phyloP scores from a whole-genome alignment of 139 green algal species.

The Tetradesmus lagerheimii region DNA sequence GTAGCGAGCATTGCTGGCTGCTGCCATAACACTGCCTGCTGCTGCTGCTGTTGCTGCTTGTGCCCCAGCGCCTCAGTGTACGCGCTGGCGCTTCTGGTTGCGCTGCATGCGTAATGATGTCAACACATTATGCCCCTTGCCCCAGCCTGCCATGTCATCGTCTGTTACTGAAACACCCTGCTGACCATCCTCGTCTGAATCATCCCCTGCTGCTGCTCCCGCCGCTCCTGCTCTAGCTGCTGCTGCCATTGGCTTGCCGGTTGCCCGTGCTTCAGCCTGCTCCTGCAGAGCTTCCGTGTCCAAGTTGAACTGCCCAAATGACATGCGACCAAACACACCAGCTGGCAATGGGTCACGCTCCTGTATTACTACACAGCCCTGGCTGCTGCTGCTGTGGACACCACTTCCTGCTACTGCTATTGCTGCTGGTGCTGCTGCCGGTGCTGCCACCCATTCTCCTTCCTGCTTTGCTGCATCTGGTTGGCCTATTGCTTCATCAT shows the following conservation, averaged over 20 bases:
- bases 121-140: constrained; percentile 5
- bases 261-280: constrained; percentile 18
- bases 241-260: neutral
- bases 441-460: constrained; percentile 25
- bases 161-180: constrained; percentile 33
- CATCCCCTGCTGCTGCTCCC: neutral
- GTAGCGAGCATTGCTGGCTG: neutral
- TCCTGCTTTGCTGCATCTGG: constrained; percentile 2
- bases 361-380: constrained; percentile 11
- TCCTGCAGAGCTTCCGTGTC: neutral
- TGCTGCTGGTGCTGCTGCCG: neutral
- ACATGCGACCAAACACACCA: constrained; percentile 28
- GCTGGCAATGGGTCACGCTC: constrained; percentile 20
- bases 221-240: neutral
- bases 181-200: neutral
- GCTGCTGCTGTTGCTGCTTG: neutral
- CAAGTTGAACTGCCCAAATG: constrained; percentile 31
- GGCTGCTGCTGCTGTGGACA: neutral
- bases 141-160: constrained; percentile 30
- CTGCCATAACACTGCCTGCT: too few relatives aligned
- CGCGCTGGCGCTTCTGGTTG: constrained; percentile 1
- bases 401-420: neutral
- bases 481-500: constrained; percentile 30
- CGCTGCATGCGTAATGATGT: constrained; percentile 27
- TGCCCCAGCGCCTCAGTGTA: neutral